Conservation (phyloP, 176 grass and related monocot genomes). For the Melocanna baccifera region DNA sequence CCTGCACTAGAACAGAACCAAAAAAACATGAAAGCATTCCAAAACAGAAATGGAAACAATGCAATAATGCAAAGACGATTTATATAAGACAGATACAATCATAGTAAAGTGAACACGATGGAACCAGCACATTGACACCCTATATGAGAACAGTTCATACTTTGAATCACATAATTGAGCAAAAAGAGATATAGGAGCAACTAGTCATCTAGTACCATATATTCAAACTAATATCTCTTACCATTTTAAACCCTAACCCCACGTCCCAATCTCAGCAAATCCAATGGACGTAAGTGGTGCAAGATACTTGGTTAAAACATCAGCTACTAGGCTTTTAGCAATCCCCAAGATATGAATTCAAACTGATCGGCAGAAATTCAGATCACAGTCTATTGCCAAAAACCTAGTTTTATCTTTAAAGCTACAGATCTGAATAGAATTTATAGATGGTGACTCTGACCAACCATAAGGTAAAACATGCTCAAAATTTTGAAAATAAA, state of each 20-base stretch:
- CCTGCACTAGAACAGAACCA: slow-evolving; percentile 55
- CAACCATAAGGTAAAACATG: slow-evolving; percentile 15
- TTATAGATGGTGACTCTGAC: not conserved
- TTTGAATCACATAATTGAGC: not conserved
- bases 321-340: slow-evolving; percentile 4
- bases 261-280: not conserved
- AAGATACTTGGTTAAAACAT: not conserved
- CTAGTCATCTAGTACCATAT: not conserved
- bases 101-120: slow-evolving; percentile 13
- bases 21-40: slow-evolving; percentile 11
- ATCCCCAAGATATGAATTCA: not conserved
- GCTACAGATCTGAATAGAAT: not conserved
- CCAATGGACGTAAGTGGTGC: not conserved
- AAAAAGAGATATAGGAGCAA: slow-evolving; percentile 9
- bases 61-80: not conserved
- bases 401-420: not conserved
- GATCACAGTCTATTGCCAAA: not conserved
- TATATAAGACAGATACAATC: not conserved
- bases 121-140: slow-evolving; percentile 4
- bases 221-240: not conserved
- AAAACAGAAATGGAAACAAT: slow-evolving; percentile 15
- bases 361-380: not conserved
- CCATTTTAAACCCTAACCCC: not conserved
- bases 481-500: not conserved
- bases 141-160: slow-evolving; percentile 7